Evolutionary conservation across 2,329 filamentous ascomycete species (phyloP), one percentile per base, ranked within the genome.

Genomic region (Monilinia laxa): DNA sequence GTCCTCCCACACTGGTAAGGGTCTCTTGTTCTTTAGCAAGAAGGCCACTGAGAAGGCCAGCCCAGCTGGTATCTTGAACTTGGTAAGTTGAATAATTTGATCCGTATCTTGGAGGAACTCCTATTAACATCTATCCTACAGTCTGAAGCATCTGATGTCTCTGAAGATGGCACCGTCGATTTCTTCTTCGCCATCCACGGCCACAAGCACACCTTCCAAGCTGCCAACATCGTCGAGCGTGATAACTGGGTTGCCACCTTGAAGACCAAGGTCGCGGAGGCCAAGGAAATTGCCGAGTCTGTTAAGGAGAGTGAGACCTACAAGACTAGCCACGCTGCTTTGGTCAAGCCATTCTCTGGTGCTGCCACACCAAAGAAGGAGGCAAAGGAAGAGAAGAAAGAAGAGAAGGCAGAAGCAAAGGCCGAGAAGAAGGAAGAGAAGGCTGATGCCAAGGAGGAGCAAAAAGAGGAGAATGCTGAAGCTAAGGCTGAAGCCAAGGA

Each of bases 171-270:
- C 69, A 77, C 85, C 72, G 85, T 86, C 81, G 93, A 95, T 81
- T 97, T 99, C 84, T 83, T 87, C 76, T 90, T 98, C 84, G 91
- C 89, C 77, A 81, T 91, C 77, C 88, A 90, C 80, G 90, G 90
- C 73, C 90, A 96, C 81, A 96, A 97, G 87, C 93, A 97, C 85
- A 86, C 86, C 69, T 97, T 99, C 85, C 94, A 97, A 86, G 92
- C 94, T 67, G 76, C 82, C 75, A 89, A 77, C 75, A 75, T 85
- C 59, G 82, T 87, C 68, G 93, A 97, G 82, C 93, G 94, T 77
- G 92, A 97, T 80, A 92, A 90, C 85, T 98, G 95, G 95, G 87
- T 96, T 75, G 81, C 87, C 70, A 90, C 93, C 76, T 79, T 97
- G 73, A 93, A 95, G 86, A 81, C 85, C 75, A 92, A 93, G 84